Base-by-base conservation (phyloP, 163 green algal species). In the Volvox carteri region DNA sequence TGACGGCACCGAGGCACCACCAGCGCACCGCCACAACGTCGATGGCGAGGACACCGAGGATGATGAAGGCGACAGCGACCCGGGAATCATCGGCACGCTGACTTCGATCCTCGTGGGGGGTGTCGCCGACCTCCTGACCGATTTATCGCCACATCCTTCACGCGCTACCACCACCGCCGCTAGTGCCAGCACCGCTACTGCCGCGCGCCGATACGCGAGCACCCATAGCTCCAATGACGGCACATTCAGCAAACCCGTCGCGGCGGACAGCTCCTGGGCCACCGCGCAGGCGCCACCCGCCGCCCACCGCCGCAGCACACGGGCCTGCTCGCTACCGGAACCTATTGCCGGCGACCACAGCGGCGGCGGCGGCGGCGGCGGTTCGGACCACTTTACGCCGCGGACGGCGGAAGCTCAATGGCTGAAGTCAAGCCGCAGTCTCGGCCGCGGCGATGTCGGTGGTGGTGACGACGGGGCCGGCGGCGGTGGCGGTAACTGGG, bases 21-120 rank as follows among this genome's bases (percentile, higher is more conserved):
- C 62, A 11, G 28, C 18, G 62, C 62, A 6, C n/a, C 6, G 58
- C 28, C 41, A 14, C 76, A 19, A 14, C 33, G 52, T 72, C 50
- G 33, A 70, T 21, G 48, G 33, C 33, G 23, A 39, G 9, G 33
- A 28, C 12, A 4, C 25, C 72, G 39, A 79, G 41, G 46, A 33
- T 28, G 74, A 44, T 28, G 48, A n/a, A 2, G 70, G 54, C 9
- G 73, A 83, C 46, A 77, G 74, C 46, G 50, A 84, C 30, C 12
- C 56, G 14, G 80, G 80, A 0, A 54, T 79, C 33, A 6, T 88
- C 18, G 67, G 67, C 1, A 23, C 81, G 0, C 48, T 88, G 3
- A 74, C 81, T 11, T 81, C 67, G 33, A 79, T 88, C 33, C n/a
- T 88, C 4, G 81, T 88, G 1, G 81, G 46, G 1, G 81, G 81